Base-by-base conservation (phyloP, 768 basidiomycete species). In the Naganishia onofrii region DNA sequence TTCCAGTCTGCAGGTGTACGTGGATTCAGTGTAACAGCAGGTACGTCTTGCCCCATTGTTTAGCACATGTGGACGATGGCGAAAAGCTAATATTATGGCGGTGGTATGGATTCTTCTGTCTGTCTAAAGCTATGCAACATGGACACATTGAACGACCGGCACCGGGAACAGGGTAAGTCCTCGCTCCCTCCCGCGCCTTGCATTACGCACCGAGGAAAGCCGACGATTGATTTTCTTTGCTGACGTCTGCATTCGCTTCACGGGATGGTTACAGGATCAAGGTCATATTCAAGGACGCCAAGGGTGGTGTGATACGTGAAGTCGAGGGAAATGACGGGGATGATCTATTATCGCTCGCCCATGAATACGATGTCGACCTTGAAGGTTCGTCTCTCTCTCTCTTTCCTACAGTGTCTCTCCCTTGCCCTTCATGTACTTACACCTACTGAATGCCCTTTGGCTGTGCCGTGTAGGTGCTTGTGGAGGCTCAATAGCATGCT, bases 401-500 rank as follows among this genome's bases (percentile, higher is more conserved):
- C 56, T 36, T n/a, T n/a, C n/a, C n/a, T n/a, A n/a, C n/a, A n/a
- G n/a, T n/a, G n/a, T n/a, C n/a, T n/a, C n/a, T n/a, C n/a, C n/a
- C n/a, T n/a, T n/a, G n/a, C 19, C 53, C 32, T 57, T 28, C 21
- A 26, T 5, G 7, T 31, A 21, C 23, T n/a, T 28, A 26, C 10
- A n/a, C n/a, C n/a, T n/a, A n/a, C n/a, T n/a, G n/a, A n/a, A n/a
- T n/a, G n/a, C n/a, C n/a, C n/a, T n/a, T n/a, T n/a, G n/a, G 21
- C 13, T 48, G 57, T 38, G 28, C 13, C 52, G 3, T 32, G 0
- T 75, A 96, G 93, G 94, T 69, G 95, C 95, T 31, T 99, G 96
- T 81, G 95, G 98, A 83, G 90, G 92, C 48, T 95, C 93, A 0
- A 87, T 96, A 57, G 95, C 95, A 19, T 99, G 95, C 78, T 97